Evolutionary conservation across 2,329 filamentous ascomycete genomes (phyloP), one percentile per base, ranked within the genome.

Genomic region (Zopfia rhizophila): DNA sequence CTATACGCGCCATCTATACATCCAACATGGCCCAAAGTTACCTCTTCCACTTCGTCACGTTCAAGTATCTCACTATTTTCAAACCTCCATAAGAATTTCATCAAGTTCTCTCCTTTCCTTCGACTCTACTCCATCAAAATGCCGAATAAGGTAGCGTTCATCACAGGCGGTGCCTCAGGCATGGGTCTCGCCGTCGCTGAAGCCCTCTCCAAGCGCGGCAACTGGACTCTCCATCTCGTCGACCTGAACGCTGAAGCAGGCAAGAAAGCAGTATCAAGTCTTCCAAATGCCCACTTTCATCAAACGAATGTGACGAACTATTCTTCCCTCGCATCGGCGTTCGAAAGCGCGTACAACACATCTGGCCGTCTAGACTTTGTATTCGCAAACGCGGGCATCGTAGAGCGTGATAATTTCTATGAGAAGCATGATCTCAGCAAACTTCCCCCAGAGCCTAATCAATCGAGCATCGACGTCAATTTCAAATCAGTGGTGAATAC

Each of bases 81-180:
- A 30, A 27, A 16, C 8, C 12, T 3, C 38, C 8, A 21, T 19
- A 12, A 23, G 11, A 32, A 10, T 14, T 29, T 37, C 29, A n/a
- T n/a, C n/a, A 22, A 22, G 14, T n/a, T 22, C 8, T 36, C 18
- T 11, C 2, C 32, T 18, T 30, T 31, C 11, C 14, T n/a, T n/a
- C n/a, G n/a, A n/a, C n/a, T n/a, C n/a, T 16, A 29, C 5, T 19
- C 16, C 12, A 5, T 8, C 27, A 39, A 10, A 22, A 64, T 63
- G 56, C 18, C 40, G 1, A 52, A 45, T 12, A 64, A 63, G 45
- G 51, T 56, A 17, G 89, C 89, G 37, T 78, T 94, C 38, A 91
- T 94, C 66, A 92, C 88, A 0, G 90, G 90, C 48, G 89, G 83
- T 7, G 89, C 87, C 2, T 88, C 85, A 2, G 75, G 74, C 19